These are phyloP conservation scores for Hydnum rufescens DNA, from an alignment of 768 basidiomycete species.

Conservation along the genomic window DNA sequence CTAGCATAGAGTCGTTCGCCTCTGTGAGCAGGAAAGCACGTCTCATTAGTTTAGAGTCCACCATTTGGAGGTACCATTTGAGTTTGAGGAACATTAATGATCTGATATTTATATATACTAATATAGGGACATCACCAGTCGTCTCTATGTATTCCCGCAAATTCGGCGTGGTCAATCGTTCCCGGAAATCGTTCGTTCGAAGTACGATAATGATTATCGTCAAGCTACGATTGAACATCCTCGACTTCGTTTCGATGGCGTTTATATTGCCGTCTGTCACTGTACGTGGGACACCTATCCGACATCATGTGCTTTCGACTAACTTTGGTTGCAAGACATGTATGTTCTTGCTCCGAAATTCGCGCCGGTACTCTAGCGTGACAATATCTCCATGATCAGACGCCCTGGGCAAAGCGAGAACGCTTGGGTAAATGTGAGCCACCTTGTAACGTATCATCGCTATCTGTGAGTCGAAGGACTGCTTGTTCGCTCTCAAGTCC, in stretches of 20 bases:
- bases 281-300: slow-evolving; percentile 23
- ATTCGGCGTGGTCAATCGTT: slow-evolving; percentile 34
- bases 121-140: slow-evolving; percentile 38
- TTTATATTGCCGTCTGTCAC: slow-evolving; percentile 83
- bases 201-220: slow-evolving; percentile 46
- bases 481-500: background rate
- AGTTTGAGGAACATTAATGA: background rate
- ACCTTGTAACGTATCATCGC: slow-evolving; percentile 82
- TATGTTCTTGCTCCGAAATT: slow-evolving; percentile 13
- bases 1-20: slow-evolving; percentile 60
- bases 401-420: slow-evolving; percentile 66
- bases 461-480: slow-evolving; percentile 39
- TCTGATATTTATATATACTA: background rate
- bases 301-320: too few relatives aligned
- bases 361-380: background rate
- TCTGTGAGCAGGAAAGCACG: slow-evolving; percentile 53
- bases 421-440: slow-evolving; percentile 68
- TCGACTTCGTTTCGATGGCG: slow-evolving; percentile 65
- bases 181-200: slow-evolving; percentile 25
- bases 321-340: too few relatives aligned
- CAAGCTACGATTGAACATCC: slow-evolving; percentile 69
- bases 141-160: slow-evolving; percentile 59
- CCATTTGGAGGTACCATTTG: slow-evolving; percentile 48
- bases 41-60: slow-evolving; percentile 43
- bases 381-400: slow-evolving; percentile 18